These are phyloP conservation scores for Chaetothyriales sp. DNA, from an alignment of 2,329 filamentous ascomycete species.

Conservation along the genomic window DNA sequence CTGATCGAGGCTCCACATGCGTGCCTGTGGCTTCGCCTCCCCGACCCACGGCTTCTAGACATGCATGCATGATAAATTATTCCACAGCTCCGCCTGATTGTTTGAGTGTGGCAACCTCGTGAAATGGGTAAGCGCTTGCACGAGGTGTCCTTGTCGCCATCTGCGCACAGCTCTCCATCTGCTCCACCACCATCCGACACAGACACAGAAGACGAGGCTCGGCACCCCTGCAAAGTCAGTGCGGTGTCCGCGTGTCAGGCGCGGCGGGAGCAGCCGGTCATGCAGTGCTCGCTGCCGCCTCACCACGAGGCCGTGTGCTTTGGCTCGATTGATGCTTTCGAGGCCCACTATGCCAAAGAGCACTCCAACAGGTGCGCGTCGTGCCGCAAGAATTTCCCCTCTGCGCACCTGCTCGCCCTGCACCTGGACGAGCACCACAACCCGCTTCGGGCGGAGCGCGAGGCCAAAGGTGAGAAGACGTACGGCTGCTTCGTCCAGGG, in stretches of 20 bases:
- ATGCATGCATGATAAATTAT: background rate
- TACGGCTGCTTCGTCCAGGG: constrained; percentile 82
- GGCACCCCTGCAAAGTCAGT: constrained; percentile 11
- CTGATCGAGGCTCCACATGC: too few relatives aligned
- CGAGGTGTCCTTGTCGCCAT: constrained; percentile 34
- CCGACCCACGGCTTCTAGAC: background rate
- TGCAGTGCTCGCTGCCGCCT: constrained; percentile 71
- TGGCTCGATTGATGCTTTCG: constrained; percentile 63
- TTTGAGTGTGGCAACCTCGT: background rate
- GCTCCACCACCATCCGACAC: constrained; percentile 21
- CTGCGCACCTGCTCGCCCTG: constrained; percentile 61
- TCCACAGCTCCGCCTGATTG: background rate
- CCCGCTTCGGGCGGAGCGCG: constrained; percentile 55
- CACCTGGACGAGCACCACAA: constrained; percentile 92
- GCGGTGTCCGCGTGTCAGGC: constrained; percentile 37
- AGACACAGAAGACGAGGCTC: constrained; percentile 20
- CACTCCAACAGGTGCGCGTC: constrained; percentile 77
- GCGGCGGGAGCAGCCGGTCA: constrained; percentile 29
- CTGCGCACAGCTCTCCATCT: constrained; percentile 22
- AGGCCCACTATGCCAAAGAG: constrained; percentile 66
- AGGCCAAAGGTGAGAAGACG: constrained; percentile 73
- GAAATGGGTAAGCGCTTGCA: constrained; percentile 49
- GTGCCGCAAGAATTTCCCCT: constrained; percentile 80
- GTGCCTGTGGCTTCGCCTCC: too few relatives aligned
- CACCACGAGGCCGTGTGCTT: constrained; percentile 62